Evolutionary conservation across 2,329 filamentous ascomycete species (phyloP).

Genomic region (Alternaria viburni): DNA sequence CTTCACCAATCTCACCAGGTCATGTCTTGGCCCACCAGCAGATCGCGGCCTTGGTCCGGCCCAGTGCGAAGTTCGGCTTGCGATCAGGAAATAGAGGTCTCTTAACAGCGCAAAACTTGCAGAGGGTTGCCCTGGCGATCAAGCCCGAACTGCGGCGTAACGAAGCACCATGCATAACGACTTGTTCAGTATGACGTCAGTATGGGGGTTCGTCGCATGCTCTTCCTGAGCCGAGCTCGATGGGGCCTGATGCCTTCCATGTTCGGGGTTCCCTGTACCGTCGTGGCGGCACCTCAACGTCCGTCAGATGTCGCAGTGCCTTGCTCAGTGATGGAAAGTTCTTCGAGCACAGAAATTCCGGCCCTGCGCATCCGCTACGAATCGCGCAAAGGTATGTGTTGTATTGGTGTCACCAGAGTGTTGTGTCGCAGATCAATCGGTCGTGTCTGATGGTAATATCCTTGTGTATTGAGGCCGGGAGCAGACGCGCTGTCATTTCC

Average conservation of each 20-base stretch:
- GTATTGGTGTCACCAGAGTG: background rate
- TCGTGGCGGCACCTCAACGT: background rate
- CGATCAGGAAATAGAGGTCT: background rate
- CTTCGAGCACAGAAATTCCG: background rate
- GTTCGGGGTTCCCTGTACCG: background rate
- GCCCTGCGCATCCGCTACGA: background rate
- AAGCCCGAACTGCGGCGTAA: background rate
- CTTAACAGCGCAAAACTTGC: background rate
- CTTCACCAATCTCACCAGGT: background rate
- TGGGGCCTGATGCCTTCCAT: background rate
- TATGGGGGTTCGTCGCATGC: background rate
- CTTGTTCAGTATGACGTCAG: background rate
- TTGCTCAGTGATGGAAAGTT: background rate
- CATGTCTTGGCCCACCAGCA: background rate
- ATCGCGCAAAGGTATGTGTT: background rate
- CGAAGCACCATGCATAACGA: background rate
- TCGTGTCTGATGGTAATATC: background rate
- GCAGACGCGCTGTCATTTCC: background rate
- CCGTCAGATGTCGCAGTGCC: background rate
- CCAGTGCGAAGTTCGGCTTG: background rate
- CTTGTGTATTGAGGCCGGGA: background rate
- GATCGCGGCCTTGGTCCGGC: background rate
- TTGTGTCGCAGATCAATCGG: background rate
- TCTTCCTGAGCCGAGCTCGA: background rate
- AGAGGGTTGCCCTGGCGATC: background rate